A percentile compares a stretch with the other conserved stretches of the same genome.
phyloP scores from a whole-genome alignment of 2,329 filamentous ascomycete species.

The Ophiostoma montium region DNA sequence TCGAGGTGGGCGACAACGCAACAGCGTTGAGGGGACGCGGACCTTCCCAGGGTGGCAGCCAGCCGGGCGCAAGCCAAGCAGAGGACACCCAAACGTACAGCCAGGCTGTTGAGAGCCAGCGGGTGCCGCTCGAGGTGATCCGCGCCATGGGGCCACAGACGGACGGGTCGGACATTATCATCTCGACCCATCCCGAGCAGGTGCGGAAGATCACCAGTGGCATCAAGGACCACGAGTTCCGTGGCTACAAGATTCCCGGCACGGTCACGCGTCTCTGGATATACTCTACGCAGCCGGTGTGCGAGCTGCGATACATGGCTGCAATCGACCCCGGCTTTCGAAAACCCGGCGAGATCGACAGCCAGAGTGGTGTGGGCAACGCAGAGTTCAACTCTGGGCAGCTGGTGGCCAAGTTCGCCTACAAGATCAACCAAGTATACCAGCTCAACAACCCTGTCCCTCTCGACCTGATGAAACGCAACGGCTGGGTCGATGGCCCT shows the following conservation, averaged over 20 bases:
- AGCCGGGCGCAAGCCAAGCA: neutral
- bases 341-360: slow-evolving; percentile 31
- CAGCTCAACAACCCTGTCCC: slow-evolving; percentile 46
- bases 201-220: slow-evolving; percentile 36
- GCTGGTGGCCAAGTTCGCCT: slow-evolving; percentile 28
- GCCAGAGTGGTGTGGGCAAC: slow-evolving; percentile 34
- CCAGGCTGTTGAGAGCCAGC: slow-evolving; percentile 32
- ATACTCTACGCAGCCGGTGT: slow-evolving; percentile 33
- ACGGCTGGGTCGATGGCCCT: slow-evolving; percentile 36
- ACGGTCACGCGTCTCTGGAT: slow-evolving; percentile 49
- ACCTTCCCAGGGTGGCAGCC: neutral
- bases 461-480: slow-evolving; percentile 34
- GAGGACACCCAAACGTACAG: slow-evolving; percentile 10
- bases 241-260: slow-evolving; percentile 39
- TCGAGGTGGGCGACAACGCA: neutral
- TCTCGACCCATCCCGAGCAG: slow-evolving; percentile 33
- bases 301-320: slow-evolving; percentile 45
- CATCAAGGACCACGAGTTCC: slow-evolving; percentile 39
- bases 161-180: slow-evolving; percentile 37
- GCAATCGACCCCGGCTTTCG: slow-evolving; percentile 31
- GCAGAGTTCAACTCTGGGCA: slow-evolving; percentile 32
- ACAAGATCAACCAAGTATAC: slow-evolving; percentile 43
- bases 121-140: slow-evolving; percentile 36
- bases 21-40: neutral
- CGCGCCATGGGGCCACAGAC: slow-evolving; percentile 33